Evolutionary conservation across 2,329 filamentous ascomycete genomes (phyloP), one percentile per base, ranked within the genome.

Genomic region (Neurospora sp.): DNA sequence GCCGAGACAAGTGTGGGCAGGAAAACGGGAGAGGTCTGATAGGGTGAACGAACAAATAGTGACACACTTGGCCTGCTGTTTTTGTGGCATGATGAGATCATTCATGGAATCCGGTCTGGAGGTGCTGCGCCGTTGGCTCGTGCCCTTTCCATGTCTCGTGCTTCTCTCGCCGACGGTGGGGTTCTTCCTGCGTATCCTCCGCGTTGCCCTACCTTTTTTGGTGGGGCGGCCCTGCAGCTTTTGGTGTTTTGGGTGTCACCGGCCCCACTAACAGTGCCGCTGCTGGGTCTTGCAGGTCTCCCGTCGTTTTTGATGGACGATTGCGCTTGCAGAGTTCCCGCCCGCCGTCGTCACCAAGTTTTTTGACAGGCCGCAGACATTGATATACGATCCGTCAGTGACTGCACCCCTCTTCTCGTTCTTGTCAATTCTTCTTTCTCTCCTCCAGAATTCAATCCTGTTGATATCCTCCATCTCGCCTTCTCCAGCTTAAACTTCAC

Each of bases 41-140:
- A 62, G 52, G 52, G 40, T 67, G 43, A 46, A 33, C 67, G 62
- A 19, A 17, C 52, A 36, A 62, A 33, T 3, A 62, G 52, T 62
- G 52, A 36, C 52, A 62, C 52, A 62, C 52, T 62, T 62, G 52
- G 28, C 52, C 38, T 28, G 36, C 42, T 39, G 71, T 73, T 72
- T 71, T 68, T 68, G 68, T 73, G 75, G 73, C 74, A 77, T 76
- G 76, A 77, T 76, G 76, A 76, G 73, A 75, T 77, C 75, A 76
- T 76, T 70, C 69, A 67, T 58, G 67, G 67, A 68, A 46, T 66
- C 38, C 67, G 67, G 67, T 40, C 67, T 13, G 67, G 52, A n/a
- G 42, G 11, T 40, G 66, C 66, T 67, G 19, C 66, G 38, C 39
- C 23, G 15, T 28, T 72, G 70, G 71, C 46, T 46, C 70, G 70